Evolutionary conservation across 2,329 filamentous ascomycete species (phyloP), one percentile per base, ranked within the genome.

Genomic region (Nakataea oryzae): DNA sequence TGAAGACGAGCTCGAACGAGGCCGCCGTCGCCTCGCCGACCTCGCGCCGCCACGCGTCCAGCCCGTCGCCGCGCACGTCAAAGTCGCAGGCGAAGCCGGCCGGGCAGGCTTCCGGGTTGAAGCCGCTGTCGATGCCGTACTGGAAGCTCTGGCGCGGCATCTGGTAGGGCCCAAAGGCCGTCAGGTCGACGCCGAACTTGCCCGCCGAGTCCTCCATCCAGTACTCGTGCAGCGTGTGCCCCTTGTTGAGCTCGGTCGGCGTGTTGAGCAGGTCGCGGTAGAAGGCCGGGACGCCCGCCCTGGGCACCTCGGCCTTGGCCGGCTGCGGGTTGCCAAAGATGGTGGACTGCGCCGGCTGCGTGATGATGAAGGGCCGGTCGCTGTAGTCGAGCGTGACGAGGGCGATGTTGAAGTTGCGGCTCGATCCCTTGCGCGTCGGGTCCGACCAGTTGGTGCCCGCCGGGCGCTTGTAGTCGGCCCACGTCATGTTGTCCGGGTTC

Each of bases 121-220:
- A 77, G 14, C 74, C 73, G 62, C 77, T 72, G 54, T 79, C 78
- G 9, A 83, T 68, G 13, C 80, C 81, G 59, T 83, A 82, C 65
- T 82, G 78, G 62, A 76, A 82, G 1, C 75, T 75, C 30, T 73
- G 71, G 2, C 70, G 69, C 1, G 80, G 81, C 69, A 83, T 71
- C n/a, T 72, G 71, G 63, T 83, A 83, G 0, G 79, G 74, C 0
- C 81, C 81, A 62, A 81, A 83, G 0, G 77, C 76, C 0, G 79
- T 82, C 67, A 83, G 65, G 62, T 82, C 78, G 11, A 82, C 80
- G 17, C 81, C 81, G 63, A 77, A 83, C 24, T 76, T 74, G 3
- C 81, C 80, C 14, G 74, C 77, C 1, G 79, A 81, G 68, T 83
- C 80, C 61, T 79, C 79, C 80, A 82, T 83, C 80, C 81, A 83